Percentiles rank a stretch among this genome's conserved stretches.
Conservation (phyloP, 1,284 basidiomycete genomes). For the Sanghuangporus baumii region DNA sequence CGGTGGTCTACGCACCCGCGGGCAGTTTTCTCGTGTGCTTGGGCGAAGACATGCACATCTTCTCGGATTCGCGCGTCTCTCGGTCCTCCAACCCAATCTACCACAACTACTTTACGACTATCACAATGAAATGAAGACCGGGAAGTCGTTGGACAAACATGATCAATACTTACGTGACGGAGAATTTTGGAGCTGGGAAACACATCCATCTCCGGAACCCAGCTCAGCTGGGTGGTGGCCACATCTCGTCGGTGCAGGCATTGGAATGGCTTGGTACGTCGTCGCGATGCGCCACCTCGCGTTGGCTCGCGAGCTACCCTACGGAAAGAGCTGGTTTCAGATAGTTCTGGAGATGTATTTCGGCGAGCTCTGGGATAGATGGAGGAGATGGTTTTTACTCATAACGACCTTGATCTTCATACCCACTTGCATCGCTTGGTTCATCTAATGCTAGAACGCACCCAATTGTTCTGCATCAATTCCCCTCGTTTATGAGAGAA, state of each 20-base stretch:
- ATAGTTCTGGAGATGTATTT: slow-evolving; percentile 14
- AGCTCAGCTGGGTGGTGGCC: slow-evolving; percentile 26
- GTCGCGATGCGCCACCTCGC: slow-evolving; percentile 47
- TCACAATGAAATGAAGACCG: neutral
- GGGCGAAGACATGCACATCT: slow-evolving; percentile 56
- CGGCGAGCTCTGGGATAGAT: neutral
- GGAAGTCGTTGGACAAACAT: neutral
- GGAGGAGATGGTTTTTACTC: neutral
- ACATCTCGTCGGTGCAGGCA: slow-evolving; percentile 50
- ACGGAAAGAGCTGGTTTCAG: neutral
- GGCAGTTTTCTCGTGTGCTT: slow-evolving; percentile 53
- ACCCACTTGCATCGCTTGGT: neutral
- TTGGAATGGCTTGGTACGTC: slow-evolving; percentile 54
- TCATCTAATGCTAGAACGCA: neutral
- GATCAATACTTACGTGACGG: slow-evolving; percentile 6
- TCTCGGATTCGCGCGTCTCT: slow-evolving; percentile 70
- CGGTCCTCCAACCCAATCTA: slow-evolving; percentile 61
- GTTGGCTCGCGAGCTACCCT: slow-evolving; percentile 22
- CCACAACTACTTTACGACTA: slow-evolving; percentile 35
- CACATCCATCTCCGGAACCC: slow-evolving; percentile 29
- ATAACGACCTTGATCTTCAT: neutral
- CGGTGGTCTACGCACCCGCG: slow-evolving; percentile 67
- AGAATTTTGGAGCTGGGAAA: slow-evolving; percentile 24
- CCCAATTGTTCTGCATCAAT: neutral
- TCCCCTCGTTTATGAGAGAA: neutral